Evolutionary conservation across 2,329 filamentous ascomycete genomes (phyloP), one percentile per base, ranked within the genome.

Genomic region (Huntiella decipiens): DNA sequence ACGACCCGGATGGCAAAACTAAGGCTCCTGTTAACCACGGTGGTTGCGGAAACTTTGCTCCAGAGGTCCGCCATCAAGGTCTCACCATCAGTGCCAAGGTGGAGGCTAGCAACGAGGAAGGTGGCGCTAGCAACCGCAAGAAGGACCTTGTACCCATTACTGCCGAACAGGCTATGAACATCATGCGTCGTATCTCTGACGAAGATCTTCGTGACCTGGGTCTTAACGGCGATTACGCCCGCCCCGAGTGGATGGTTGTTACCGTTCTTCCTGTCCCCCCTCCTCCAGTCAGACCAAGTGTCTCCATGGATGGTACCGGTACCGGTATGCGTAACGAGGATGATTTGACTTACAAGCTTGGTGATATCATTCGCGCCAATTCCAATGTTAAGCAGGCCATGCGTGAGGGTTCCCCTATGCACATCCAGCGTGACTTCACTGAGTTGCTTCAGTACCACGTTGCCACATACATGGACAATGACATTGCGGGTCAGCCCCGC

Each of bases 401-500:
- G 56, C 77, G 83, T 49, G 86, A 95, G 61, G 91, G 91, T 48
- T 87, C 87, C 3, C 86, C 91, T 1, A 79, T 83, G 52, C 91
- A 98, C 62, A 85, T 96, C 53, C 76, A 86, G 12, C 74, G 78
- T 49, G 91, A 98, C 56, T 96, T 95, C 49, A 85, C 94, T 61
- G 77, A 80, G 52, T 67, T 98, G 31, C 68, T 99, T 34, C 92
- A 99, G 59, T 99, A 94, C 58, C 92, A 98, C 57, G 87, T 98
- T 50, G 92, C 92, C 38, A 98, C 92, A 1, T 93, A 95, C 64
- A 98, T 99, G 92, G 91, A 98, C 63, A 99, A 98, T 56, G 88
- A 98, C 60, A 95, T 96, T 63, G 91, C 92, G 52, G 87, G 88
- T 43, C 79, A 92, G 55, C 91, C 91, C 2, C 86, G 91, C 55